Evolutionary conservation across 495 filamentous ascomycete genomes (phyloP), one percentile per base, ranked within the genome.

Genomic region (Podospora conica): DNA sequence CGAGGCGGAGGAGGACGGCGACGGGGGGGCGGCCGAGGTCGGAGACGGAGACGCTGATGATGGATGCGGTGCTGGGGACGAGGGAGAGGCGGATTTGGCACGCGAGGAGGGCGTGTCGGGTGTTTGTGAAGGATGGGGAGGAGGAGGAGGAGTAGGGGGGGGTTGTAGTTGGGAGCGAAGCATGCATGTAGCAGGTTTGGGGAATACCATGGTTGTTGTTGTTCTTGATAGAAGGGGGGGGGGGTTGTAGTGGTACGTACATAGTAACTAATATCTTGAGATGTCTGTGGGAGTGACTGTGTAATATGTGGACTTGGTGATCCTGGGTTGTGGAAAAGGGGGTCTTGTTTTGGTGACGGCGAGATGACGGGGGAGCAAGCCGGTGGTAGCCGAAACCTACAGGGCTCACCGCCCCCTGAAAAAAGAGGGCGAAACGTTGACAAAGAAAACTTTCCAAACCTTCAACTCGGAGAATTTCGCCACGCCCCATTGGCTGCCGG

Each of bases 81-180:
- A 84, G 81, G 74, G 84, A 87, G 78, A 81, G 91, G 66, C 83
- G 87, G 68, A 84, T 90, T 58, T 94, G 91, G 91, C 84, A 89
- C 79, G 85, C 85, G 6, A 82, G 87, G 71, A 83, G 89, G 71
- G 77, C 82, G 25, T 91, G 87, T 75, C 69, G 86, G 55, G 75
- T 94, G 67, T 74, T 84, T 67, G 89, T 90, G 27, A 65, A 73
- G 63, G 82, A 86, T 73, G 25, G 57, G 54, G 25, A 58, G 33
- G 20, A 33, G n/a, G 20, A 27, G 53, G 61, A 18, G 11, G 25
- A 23, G 29, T 48, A n/a, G 33, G 28, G 31, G 31, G 23, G 59
- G 29, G 29, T 20, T 53, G 15, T 21, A 24, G 21, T 20, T 23
- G 20, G 12, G 11, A 18, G n/a, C 4, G 58, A 22, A 60, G 58